A percentile compares a stretch with the other conserved stretches of the same genome.
These are phyloP conservation scores for Helminthosporium solani DNA, from an alignment of 2,329 filamentous ascomycete genomes.

Conservation along the genomic window DNA sequence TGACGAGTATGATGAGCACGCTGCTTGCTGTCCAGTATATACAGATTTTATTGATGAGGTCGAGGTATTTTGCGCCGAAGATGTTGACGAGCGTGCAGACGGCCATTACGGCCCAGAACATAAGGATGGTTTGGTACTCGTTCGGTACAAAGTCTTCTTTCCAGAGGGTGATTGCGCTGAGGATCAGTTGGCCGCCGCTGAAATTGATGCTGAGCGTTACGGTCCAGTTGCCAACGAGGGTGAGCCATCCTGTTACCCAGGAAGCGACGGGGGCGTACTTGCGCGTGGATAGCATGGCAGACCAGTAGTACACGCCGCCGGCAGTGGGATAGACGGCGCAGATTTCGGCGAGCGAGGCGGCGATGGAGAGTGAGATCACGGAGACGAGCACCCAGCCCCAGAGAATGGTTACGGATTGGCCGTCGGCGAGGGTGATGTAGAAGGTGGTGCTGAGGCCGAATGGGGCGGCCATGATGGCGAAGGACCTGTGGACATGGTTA, in stretches of 20 bases:
- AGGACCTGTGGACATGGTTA: constrained; percentile 50
- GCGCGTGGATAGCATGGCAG: constrained; percentile 65
- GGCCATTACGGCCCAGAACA: constrained; percentile 71
- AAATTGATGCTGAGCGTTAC: constrained; percentile 67
- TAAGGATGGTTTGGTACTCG: constrained; percentile 68
- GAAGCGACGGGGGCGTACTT: constrained; percentile 67
- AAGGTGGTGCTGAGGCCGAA: constrained; percentile 69
- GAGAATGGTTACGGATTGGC: constrained; percentile 67
- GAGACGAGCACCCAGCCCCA: constrained; percentile 71
- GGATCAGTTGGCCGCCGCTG: constrained; percentile 67
- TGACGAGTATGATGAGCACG: constrained; percentile 68
- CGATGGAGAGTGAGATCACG: constrained; percentile 66
- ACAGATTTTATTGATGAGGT: constrained; percentile 70
- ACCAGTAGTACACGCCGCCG: constrained; percentile 72
- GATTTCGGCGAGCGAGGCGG: constrained; percentile 71
- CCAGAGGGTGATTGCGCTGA: constrained; percentile 68
- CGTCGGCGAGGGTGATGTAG: constrained; percentile 67
- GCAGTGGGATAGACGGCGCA: constrained; percentile 74
- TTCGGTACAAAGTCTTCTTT: constrained; percentile 68
- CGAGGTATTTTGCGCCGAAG: constrained; percentile 62
- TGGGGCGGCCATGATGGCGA: constrained; percentile 73
- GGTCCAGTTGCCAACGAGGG: constrained; percentile 73
- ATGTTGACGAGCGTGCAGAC: constrained; percentile 65
- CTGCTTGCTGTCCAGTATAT: constrained; percentile 70
- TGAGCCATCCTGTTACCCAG: constrained; percentile 72